Evolutionary conservation across 2,329 filamentous ascomycete genomes (phyloP), one percentile per base, ranked within the genome.

Genomic region (Penicillium brasilianum): DNA sequence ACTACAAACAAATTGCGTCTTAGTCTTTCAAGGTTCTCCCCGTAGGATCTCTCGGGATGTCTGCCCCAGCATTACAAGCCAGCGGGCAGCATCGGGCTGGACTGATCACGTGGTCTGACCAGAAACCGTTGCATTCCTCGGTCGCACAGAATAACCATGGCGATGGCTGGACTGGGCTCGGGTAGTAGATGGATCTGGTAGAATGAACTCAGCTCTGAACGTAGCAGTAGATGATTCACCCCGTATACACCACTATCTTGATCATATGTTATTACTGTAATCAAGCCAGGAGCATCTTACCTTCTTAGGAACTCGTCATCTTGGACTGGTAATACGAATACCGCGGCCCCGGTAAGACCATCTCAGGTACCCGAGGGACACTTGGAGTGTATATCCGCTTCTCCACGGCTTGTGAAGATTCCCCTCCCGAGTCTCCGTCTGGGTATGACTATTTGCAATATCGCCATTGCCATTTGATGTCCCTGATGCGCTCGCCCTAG

Each of bases 91-190:
- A 32, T 13, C 16, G 28, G 28, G 22, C 48, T 1, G 34, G 28
- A 13, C 4, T 8, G n/a, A 50, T 50, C 48, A 50, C 48, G 48
- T 28, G 36, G 55, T 20, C 16, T 18, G 60, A 28, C 28, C 46
- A 34, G 28, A 28, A 16, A 20, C 32, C 13, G 10, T 61, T 57
- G 62, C 62, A 62, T 66, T 67, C 65, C 57, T 66, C 53, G 57
- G 64, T 68, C 62, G 59, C 66, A 68, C 66, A 65, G 36, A 58
- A 57, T 37, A 30, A 44, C 46, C 41, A 54, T 37, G 46, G 58
- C 44, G 51, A 52, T 52, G 49, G 32, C 32, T 18, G 46, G 28
- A 20, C 4, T 18, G n/a, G 28, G n/a, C 28, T 32, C 18, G 46
- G 28, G 46, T 34, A 14, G 46, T 3, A 13, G 25, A 18, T 8